A percentile compares a stretch with the other conserved stretches of the same genome.
These are phyloP conservation scores for Sporothrix phasma DNA, from an alignment of 2,329 filamentous ascomycete genomes.

Conservation along the genomic window DNA sequence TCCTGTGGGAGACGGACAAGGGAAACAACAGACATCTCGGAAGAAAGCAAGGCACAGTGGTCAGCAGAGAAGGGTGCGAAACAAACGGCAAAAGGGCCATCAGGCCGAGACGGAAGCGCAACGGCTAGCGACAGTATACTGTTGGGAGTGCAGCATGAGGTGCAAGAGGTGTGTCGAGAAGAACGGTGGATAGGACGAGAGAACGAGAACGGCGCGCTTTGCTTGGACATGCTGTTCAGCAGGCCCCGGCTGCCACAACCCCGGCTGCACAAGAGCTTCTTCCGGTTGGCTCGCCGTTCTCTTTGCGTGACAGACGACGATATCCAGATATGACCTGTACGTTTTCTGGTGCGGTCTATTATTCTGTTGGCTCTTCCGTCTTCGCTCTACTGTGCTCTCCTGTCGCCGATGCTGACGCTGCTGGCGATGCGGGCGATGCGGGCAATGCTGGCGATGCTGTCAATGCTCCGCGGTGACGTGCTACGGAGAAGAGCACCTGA, in stretches of 20 bases:
- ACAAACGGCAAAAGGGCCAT: background rate
- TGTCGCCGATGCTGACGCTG: no score
- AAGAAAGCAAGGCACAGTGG: background rate
- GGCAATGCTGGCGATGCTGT: no score
- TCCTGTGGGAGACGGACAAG: background rate
- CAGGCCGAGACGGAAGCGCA: background rate
- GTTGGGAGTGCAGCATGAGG: background rate
- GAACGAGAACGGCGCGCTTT: background rate
- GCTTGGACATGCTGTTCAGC: background rate
- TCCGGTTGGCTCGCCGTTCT: constrained; percentile 10
- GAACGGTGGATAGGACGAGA: background rate
- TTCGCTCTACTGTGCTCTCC: no score
- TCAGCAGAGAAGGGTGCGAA: no score
- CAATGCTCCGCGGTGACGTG: no score
- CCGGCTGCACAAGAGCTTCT: background rate
- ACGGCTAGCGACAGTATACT: constrained; percentile 6
- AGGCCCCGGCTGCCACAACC: background rate
- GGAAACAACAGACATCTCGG: no score
- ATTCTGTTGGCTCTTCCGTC: background rate
- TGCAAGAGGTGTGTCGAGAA: background rate
- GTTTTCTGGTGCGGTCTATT: background rate
- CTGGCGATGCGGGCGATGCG: no score
- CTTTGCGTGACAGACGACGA: constrained; percentile 8
- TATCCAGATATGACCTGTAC: background rate
- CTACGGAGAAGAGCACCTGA: no score